Percentiles rank a stretch among this genome's conserved stretches.
These are phyloP conservation scores for Colletotrichum tanaceti DNA, from an alignment of 2,329 filamentous ascomycete genomes.

Conservation along the genomic window DNA sequence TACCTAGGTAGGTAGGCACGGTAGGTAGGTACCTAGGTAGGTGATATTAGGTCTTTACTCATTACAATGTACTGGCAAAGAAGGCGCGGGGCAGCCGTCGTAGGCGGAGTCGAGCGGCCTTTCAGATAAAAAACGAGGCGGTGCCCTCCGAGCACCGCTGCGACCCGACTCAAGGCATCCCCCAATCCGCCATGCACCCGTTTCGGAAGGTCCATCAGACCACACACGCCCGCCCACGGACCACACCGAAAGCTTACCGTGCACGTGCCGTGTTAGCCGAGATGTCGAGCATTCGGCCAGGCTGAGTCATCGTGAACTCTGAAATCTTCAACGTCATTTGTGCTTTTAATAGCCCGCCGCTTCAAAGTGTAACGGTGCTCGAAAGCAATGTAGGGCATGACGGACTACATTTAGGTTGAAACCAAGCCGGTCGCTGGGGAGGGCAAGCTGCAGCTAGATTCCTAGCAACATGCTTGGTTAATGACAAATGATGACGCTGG, in stretches of 20 bases:
- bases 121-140: slow-evolving; percentile 22
- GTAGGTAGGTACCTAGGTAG: too few relatives aligned
- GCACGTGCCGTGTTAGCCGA: slow-evolving; percentile 28
- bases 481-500: background rate
- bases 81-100: background rate
- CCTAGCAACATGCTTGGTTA: background rate
- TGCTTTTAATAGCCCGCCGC: background rate
- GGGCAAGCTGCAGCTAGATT: background rate
- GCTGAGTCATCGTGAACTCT: slow-evolving; percentile 28
- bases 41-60: too few relatives aligned
- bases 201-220: slow-evolving; percentile 33
- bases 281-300: background rate
- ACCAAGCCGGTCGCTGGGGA: background rate
- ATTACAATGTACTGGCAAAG: background rate
- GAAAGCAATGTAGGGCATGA: background rate
- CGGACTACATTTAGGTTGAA: background rate
- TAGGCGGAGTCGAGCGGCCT: slow-evolving; percentile 23
- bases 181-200: slow-evolving; percentile 12
- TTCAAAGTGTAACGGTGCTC: too few relatives aligned
- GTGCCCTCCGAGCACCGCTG: slow-evolving; percentile 30
- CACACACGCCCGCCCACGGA: slow-evolving; percentile 2
- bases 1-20: too few relatives aligned
- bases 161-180: background rate
- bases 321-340: slow-evolving; percentile 22
- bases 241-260: slow-evolving; percentile 5